Percentiles rank a stretch among this genome's conserved stretches.
Evolutionary conservation across 495 filamentous ascomycete genomes (phyloP).

Genomic region (Bacidia gigantensis): DNA sequence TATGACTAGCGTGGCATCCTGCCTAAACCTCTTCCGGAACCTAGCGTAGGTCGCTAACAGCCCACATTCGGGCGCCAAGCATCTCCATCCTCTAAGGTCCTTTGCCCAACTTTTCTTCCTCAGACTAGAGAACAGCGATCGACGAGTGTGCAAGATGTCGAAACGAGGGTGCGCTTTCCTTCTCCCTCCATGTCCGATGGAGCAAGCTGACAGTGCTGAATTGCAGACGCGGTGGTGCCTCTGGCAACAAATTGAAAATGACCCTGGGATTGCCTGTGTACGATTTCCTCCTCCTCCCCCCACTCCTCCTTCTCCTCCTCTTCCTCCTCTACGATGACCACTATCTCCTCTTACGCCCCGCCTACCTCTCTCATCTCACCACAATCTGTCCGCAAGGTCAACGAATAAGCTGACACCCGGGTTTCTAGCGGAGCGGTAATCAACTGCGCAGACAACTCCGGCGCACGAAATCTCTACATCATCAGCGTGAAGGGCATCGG

Average conservation of each 20-base stretch:
- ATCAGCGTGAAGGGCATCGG: constrained; percentile 99
- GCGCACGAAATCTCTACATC: constrained; percentile 98
- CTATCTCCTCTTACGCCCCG: not conserved
- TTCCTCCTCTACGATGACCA: not conserved
- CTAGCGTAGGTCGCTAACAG: not conserved
- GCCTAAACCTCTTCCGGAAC: not conserved
- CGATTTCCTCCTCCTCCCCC: constrained; percentile 22
- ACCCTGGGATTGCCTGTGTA: constrained; percentile 99
- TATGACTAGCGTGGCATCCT: not conserved
- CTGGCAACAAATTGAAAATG: constrained; percentile 99
- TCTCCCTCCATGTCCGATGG: not conserved
- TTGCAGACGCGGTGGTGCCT: constrained; percentile 69
- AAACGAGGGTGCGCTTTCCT: constrained; percentile 36
- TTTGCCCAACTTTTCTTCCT: not conserved
- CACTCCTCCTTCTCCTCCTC: constrained; percentile 1
- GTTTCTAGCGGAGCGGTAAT: constrained; percentile 77
- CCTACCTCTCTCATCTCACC: not conserved
- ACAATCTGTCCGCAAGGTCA: not conserved
- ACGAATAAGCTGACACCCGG: not conserved
- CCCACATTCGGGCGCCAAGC: not conserved
- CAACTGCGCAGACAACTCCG: constrained; percentile 97
- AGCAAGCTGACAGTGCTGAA: not conserved
- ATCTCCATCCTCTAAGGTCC: constrained; percentile 1
- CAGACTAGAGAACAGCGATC: not conserved
- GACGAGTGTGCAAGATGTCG: constrained; percentile 34